These are phyloP conservation scores for Diospyros lotus DNA, from an alignment of 148 eudicot species.

Conservation along the genomic window DNA sequence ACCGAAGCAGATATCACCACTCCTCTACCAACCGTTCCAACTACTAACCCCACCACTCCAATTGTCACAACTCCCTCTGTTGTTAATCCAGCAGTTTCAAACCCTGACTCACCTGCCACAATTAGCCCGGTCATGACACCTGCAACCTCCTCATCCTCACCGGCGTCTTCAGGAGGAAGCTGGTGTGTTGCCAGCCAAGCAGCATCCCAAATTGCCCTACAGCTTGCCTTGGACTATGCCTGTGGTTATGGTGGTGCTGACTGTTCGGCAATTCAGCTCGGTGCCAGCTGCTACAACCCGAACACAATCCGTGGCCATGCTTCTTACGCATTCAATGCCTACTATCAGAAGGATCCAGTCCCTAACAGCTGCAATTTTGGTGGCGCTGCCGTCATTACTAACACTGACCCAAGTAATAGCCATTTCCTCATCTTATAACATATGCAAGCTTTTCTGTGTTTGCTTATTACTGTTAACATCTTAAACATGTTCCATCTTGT, in stretches of 20 bases:
- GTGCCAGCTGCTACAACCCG: constrained; percentile 25
- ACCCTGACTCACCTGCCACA: constrained; percentile 40
- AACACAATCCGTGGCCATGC: constrained; percentile 18
- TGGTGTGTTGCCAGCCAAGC: constrained; percentile 36
- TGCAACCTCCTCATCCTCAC: constrained; percentile 17
- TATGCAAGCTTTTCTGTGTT: no score
- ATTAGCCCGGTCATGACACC: constrained; percentile 12
- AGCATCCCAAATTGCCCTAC: constrained; percentile 22
- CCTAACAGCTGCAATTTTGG: constrained; percentile 33
- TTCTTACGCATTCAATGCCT: constrained; percentile 29
- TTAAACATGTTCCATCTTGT: neutral
- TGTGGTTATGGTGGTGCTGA: constrained; percentile 26
- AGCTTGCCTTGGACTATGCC: constrained; percentile 31
- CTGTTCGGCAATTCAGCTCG: constrained; percentile 21
- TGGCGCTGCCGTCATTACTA: constrained; percentile 47
- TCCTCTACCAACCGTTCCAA: constrained; percentile 76
- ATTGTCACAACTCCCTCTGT: constrained; percentile 28
- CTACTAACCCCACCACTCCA: constrained; percentile 35
- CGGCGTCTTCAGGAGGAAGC: constrained; percentile 41
- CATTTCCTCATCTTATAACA: constrained; percentile 10
- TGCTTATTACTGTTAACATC: constrained; percentile 9
- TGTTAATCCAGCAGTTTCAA: constrained; percentile 49
- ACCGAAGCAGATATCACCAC: constrained; percentile 70
- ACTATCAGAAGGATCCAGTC: constrained; percentile 28
- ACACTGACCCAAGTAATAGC: constrained; percentile 87